Evolutionary conservation across 1,284 basidiomycete species (phyloP).

Genomic region (Malassezia brasiliensis): DNA sequence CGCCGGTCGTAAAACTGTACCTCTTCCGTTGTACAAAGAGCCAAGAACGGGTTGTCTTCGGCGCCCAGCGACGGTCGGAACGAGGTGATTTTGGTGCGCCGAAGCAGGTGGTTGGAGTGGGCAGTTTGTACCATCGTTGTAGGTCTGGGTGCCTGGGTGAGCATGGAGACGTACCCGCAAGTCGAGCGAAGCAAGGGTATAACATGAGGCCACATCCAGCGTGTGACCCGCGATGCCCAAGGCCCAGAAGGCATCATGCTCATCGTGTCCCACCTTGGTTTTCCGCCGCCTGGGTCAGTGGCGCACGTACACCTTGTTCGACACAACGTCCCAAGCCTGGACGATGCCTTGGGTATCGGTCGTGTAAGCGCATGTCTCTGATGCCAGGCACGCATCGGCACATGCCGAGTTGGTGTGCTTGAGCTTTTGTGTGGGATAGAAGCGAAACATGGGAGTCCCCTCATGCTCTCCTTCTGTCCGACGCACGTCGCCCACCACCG

Average conservation of each 20-base stretch:
- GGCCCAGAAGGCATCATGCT: neutral
- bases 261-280: no score
- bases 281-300: neutral
- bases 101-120: slow-evolving; percentile 1
- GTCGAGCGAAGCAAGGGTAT: neutral
- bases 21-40: slow-evolving; percentile 7
- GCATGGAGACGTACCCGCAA: neutral
- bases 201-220: neutral
- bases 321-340: slow-evolving; percentile 3
- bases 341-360: slow-evolving; percentile 9
- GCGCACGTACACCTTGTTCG: neutral
- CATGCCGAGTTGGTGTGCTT: no score
- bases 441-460: no score
- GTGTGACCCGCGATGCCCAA: neutral
- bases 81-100: slow-evolving; percentile 3
- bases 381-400: neutral
- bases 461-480: no score
- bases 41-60: neutral
- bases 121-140: neutral
- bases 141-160: neutral
- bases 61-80: neutral
- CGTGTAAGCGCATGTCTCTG: neutral
- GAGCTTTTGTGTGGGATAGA: no score
- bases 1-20: slow-evolving; percentile 15
- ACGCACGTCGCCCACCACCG: neutral